Conservation (phyloP, 495 filamentous ascomycete species). For the Cladorrhinum samala region DNA sequence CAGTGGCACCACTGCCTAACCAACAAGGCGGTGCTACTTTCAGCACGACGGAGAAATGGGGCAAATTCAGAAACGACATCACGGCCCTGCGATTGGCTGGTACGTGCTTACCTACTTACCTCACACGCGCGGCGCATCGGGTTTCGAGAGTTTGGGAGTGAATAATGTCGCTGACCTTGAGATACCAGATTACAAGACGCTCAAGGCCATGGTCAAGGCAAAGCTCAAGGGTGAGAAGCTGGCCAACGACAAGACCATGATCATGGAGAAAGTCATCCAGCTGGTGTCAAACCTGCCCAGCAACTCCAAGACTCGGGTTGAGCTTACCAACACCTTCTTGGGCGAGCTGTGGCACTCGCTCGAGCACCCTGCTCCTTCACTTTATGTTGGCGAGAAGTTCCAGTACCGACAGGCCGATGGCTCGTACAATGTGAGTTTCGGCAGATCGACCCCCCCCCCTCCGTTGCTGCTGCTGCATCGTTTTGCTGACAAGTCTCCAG, state of each 20-base stretch:
- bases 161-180: too few species aligned
- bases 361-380: conserved; percentile 48
- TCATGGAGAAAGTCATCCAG: conserved; percentile 75
- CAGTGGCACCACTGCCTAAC: conserved; percentile 57
- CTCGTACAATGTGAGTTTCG: conserved; percentile 45
- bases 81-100: conserved; percentile 44
- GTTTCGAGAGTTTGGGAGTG: too few species aligned
- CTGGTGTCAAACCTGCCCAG: conserved; percentile 61
- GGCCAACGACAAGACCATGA: conserved; percentile 68
- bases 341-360: conserved; percentile 63
- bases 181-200: conserved; percentile 37
- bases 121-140: too few species aligned
- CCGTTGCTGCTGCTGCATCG: not conserved
- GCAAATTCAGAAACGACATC: conserved; percentile 58
- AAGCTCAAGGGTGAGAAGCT: conserved; percentile 47
- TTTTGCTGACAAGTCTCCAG: conserved; percentile 13
- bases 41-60: conserved; percentile 28
- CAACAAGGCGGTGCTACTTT: conserved; percentile 59
- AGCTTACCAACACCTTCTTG: conserved; percentile 65
- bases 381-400: conserved; percentile 59
- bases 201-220: conserved; percentile 28
- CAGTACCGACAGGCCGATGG: conserved; percentile 68
- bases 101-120: too few species aligned
- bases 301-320: conserved; percentile 53
- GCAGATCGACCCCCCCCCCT: not conserved